Evolutionary conservation across 2,329 filamentous ascomycete species (phyloP).

Genomic region (Plectosphaerella plurivora): DNA sequence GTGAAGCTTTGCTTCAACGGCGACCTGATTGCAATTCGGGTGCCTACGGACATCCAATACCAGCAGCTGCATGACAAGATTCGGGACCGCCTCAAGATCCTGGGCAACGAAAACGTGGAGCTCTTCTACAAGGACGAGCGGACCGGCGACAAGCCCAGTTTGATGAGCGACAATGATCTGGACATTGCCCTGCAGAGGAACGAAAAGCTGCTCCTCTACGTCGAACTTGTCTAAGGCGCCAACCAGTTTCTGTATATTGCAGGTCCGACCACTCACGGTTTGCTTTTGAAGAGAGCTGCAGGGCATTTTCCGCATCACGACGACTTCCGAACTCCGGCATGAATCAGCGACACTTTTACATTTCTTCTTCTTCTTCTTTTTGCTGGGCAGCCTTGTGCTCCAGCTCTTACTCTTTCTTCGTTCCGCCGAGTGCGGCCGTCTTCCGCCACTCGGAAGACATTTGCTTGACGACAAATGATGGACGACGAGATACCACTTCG

Average conservation of each 20-base stretch:
- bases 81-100: constrained; percentile 74
- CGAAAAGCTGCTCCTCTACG: constrained; percentile 78
- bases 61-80: constrained; percentile 79
- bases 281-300: too few relatives aligned
- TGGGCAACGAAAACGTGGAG: constrained; percentile 62
- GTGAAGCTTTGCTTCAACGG: constrained; percentile 94
- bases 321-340: too few relatives aligned
- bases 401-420: too few relatives aligned
- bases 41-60: constrained; percentile 75
- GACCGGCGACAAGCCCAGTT: constrained; percentile 66
- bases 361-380: background rate
- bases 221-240: constrained; percentile 44
- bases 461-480: too few relatives aligned
- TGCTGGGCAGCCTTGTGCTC: too few relatives aligned
- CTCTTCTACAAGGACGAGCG: constrained; percentile 85
- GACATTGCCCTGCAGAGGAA: constrained; percentile 77
- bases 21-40: constrained; percentile 86
- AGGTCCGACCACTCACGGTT: too few relatives aligned
- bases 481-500: too few relatives aligned
- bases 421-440: too few relatives aligned
- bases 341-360: background rate
- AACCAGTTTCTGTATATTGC: too few relatives aligned
- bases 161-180: constrained; percentile 78
- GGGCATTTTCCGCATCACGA: too few relatives aligned
- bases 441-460: too few relatives aligned